Evolutionary conservation across 345 rosid species (phyloP).

Genomic region (Conringia planisiliqua): DNA sequence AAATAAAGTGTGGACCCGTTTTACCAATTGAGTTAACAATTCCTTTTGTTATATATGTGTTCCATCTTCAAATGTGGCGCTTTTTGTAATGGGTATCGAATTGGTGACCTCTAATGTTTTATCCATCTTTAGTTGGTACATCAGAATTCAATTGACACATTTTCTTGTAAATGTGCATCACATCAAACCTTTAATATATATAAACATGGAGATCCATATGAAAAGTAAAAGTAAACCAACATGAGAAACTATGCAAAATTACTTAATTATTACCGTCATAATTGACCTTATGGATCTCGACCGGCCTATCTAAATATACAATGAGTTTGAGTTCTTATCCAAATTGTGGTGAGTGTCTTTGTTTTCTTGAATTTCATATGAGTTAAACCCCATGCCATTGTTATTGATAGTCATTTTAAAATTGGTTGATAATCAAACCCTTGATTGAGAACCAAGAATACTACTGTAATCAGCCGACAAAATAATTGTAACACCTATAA

Average conservation of each 20-base stretch:
- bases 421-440: neutral
- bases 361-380: neutral
- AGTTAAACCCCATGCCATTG: neutral
- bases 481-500: slow-evolving; percentile 21
- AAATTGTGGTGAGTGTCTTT: neutral
- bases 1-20: slow-evolving; percentile 4
- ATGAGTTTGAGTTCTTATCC: neutral
- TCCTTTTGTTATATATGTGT: neutral
- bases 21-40: neutral
- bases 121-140: slow-evolving; percentile 21
- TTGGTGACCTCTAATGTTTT: slow-evolving; percentile 18
- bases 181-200: neutral
- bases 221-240: neutral
- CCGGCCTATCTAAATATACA: neutral
- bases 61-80: slow-evolving; percentile 1
- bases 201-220: neutral
- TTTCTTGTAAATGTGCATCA: slow-evolving; percentile 3
- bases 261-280: neutral
- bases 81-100: neutral
- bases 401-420: neutral
- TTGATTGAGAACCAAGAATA: neutral
- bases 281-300: neutral
- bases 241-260: neutral
- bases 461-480: slow-evolving; percentile 8
- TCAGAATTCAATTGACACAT: neutral